Evolutionary conservation across 2,329 filamentous ascomycete genomes (phyloP), one percentile per base, ranked within the genome.

Genomic region (Stagonosporopsis chrysanthemi): DNA sequence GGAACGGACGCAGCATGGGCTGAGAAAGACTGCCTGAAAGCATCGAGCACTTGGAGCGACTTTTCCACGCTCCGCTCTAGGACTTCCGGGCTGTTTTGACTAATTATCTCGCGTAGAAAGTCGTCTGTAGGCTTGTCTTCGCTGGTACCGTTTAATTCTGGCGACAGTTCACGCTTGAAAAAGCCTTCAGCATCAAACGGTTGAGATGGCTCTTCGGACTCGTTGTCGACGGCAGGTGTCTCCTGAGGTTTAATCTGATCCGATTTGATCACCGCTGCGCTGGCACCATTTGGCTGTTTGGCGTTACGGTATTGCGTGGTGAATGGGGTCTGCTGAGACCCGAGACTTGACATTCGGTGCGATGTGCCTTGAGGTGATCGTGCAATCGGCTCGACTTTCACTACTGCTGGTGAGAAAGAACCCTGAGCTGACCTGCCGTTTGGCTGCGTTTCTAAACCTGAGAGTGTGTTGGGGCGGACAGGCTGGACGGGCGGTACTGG

Each of bases 11-110:
- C 33, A 23, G 41, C 41, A 15, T 52, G 33, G 3, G n/a, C 14
- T 6, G 23, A 35, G 35, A 39, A 45, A 1, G n/a, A 19, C 24
- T 46, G 31, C 41, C 75, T 71, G 0, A 83, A 58, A 4, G 61
- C 60, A 4, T 75, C 60, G 0, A 82, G 67, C 7, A 79, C 47
- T 4, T 73, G 60, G 11, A 79, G 41, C 0, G 79, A 77, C 36
- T 72, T 67, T 36, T 71, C 56, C 3, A 81, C 77, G 15, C 74
- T 76, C 11, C 72, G 67, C 56, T 81, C 79, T 1, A 81, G 67
- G 12, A 76, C 65, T 26, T 75, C 66, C 0, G 74, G 68, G 2
- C 67, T 56, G 2, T 68, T 57, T 12, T 75, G 67, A 4, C 69
- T 64, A 4, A 77, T 67, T 14, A 81, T 62, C 26, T 67, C 56